Base-by-base conservation (phyloP, 208 protist genomes). In the Trypanosoma theileri region DNA sequence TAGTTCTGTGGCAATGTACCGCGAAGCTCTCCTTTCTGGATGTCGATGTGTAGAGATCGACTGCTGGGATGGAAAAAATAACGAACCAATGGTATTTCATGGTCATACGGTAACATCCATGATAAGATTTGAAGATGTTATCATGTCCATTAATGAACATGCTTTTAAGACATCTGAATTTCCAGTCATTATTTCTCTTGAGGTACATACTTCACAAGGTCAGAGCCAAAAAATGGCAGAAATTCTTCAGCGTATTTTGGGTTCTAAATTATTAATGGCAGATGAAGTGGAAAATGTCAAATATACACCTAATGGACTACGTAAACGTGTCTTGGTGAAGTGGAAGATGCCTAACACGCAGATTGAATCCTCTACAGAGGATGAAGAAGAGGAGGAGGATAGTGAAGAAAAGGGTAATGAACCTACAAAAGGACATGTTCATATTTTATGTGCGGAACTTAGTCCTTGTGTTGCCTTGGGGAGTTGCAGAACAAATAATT, bases 1-100 rank as follows among this genome's bases (percentile, higher is more conserved):
- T 21, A 81, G 69, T 68, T 75, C 79, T 13, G 9, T 79, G 9
- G 63, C 88, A 6, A 91, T 89, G 78, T 93, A 94, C 71, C 73
- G 77, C 45, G 81, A 84, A 59, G 82, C 71, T n/a, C 71, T 94
- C 21, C 69, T 84, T n/a, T 73, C 80, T 58, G 89, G 89, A 8
- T 94, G 84, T 63, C 79, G 86, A 31, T 97, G 89, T 67, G 81
- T 95, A 42, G 86, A 95, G 63, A 56, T 95, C 41, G 88, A 95
- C 68, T 94, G 88, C 78, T 92, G 88, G 86, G 79, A 93, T 70
- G 88, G 90, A 4, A 61, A 57, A 0, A 68, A 85, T 14, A 74
- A 77, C 16, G 80, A 93, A 64, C 90, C 88, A 9, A 77, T 95
- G 46, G 76, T 97, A 8, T 92, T 89, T 65, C 92, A 96, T 63